Evolutionary conservation across 306 rosid species (phyloP), one percentile per base, ranked within the genome.

Genomic region (Carpinus viminea): DNA sequence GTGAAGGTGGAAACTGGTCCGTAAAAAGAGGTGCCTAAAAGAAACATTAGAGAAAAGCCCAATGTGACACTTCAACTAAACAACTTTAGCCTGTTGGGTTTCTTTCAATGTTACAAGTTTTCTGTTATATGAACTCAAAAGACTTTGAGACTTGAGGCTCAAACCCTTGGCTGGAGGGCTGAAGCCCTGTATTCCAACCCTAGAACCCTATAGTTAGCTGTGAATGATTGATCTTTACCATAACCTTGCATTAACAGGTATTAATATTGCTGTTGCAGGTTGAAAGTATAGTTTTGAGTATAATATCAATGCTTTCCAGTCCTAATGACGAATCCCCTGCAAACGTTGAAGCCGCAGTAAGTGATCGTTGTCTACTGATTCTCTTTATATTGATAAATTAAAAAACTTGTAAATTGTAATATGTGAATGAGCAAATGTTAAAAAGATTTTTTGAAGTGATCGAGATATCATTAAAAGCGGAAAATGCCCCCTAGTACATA

Each of bases 241-340:
- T 20, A 43, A 24, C 28, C 16, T 38, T 72, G 15, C 16, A 51
- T 8, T 65, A 15, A 53, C 65, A 52, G 12, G 50, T 21, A 24
- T 34, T 48, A 5, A 72, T 9, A 28, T 55, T 85, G 56, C 74
- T 71, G 31, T 81, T 85, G 86, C 96, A 96, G 99, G 99, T 96
- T 81, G 99, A 96, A 86, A 96, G 99, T 85, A 96, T 96, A 86
- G 97, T 96, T 38, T 88, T 96, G 89, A 96, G 99, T 86, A 91
- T 96, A 78, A 96, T 96, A 88, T 96, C 99, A 1, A 96, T 96
- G 99, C 94, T 96, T 73, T 96, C 99, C 12, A 59, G 98, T 64
- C 99, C 99, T 1, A 96, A 96, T 78, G 99, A 96, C 3, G 99
- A 96, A 86, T 96, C 99, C 55, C 99, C 99, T 36, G 99, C 99